Conservation (phyloP, 169 alveolate genomes). For the Perkinsus marinus region DNA sequence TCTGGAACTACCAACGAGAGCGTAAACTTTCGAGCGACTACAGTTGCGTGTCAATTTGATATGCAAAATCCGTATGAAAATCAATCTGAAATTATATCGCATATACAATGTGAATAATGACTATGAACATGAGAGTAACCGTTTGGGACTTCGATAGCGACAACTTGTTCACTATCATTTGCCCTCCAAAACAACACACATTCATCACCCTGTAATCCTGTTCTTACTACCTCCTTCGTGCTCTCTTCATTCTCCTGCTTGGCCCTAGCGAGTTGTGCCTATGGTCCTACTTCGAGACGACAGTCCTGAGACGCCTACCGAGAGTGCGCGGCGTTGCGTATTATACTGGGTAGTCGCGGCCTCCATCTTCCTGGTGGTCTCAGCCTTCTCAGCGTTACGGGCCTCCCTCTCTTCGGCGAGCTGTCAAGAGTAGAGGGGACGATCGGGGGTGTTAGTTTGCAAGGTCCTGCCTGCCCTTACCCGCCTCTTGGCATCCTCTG, state of each 20-base stretch:
- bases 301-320: not conserved
- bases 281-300: not conserved
- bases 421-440: not conserved
- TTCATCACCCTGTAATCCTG: not conserved
- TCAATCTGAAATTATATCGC: too few species aligned
- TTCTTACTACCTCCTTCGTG: not conserved
- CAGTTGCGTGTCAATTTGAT: too few species aligned
- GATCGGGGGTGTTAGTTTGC: too few species aligned
- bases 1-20: not conserved
- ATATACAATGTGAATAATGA: too few species aligned
- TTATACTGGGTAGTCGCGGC: not conserved
- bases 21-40: too few species aligned
- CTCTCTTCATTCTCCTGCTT: not conserved
- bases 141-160: too few species aligned
- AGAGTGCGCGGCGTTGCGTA: not conserved
- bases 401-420: not conserved
- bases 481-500: not conserved
- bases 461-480: not conserved
- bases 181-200: not conserved
- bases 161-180: too few species aligned
- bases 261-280: not conserved
- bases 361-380: not conserved
- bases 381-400: not conserved
- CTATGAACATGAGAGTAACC: too few species aligned
- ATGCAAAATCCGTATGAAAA: too few species aligned